A percentile compares a stretch with the other conserved stretches of the same genome.
Conservation (phyloP, 2,329 filamentous ascomycete genomes). For the Penicillium sp. region DNA sequence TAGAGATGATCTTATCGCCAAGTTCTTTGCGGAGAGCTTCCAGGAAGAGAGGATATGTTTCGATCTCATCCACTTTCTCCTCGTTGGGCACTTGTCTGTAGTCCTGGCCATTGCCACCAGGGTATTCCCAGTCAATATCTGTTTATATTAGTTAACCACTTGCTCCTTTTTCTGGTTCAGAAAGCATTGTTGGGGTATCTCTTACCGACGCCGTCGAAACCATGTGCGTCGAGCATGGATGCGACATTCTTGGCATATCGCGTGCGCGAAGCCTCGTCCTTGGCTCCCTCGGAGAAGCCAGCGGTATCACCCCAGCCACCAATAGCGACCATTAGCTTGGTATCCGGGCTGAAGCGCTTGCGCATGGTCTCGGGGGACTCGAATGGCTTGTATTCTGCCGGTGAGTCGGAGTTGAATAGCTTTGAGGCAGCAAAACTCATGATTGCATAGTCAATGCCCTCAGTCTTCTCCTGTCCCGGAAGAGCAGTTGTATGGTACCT, state of each 20-base stretch:
- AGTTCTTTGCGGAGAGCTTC: constrained; percentile 51
- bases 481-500: constrained; percentile 36
- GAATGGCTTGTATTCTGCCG: constrained; percentile 46
- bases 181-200: background rate
- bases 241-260: constrained; percentile 58
- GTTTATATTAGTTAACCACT: constrained; percentile 17
- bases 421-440: constrained; percentile 48
- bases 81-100: constrained; percentile 56
- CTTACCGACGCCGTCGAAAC: constrained; percentile 57
- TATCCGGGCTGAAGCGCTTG: constrained; percentile 45
- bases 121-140: constrained; percentile 61
- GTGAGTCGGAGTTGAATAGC: constrained; percentile 41
- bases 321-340: constrained; percentile 61
- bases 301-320: constrained; percentile 64
- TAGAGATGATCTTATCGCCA: constrained; percentile 55
- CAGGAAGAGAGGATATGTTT: constrained; percentile 54
- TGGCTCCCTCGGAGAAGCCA: constrained; percentile 54
- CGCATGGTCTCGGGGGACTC: constrained; percentile 46
- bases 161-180: background rate
- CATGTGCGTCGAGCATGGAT: constrained; percentile 52
- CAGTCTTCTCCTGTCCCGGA: constrained; percentile 29
- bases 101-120: constrained; percentile 58
- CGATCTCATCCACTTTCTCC: constrained; percentile 52
- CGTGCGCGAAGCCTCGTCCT: constrained; percentile 44
- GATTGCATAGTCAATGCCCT: constrained; percentile 48